Base-by-base conservation (phyloP, 2,329 filamentous ascomycete genomes). In the Chrysosphaeria jannelii region DNA sequence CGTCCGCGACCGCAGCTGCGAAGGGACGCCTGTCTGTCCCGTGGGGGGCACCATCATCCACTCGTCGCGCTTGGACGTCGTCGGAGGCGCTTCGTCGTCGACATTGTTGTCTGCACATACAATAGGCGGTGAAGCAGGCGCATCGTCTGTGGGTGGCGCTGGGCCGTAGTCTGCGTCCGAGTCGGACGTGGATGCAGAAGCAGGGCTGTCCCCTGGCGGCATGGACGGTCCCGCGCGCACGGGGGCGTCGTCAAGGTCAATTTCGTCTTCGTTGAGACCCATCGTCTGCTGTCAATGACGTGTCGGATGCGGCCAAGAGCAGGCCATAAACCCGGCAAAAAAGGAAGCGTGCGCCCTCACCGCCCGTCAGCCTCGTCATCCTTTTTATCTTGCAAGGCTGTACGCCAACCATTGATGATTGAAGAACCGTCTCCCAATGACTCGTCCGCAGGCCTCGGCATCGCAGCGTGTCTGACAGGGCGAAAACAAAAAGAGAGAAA, bases 11-110 rank as follows among this genome's bases (percentile, higher is more conserved):
- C 68, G 65, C 28, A 81, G 51, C 42, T 79, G 79, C 4, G 76
- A 81, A 1, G 81, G 75, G 43, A 91, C 79, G 33, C 16, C 16
- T 7, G 47, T 71, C 48, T 40, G 71, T 46, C 31, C 57, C 33
- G 58, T 38, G 0, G 71, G 71, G 2, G 70, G 70, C 2, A 61
- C 57, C 22, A 76, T 51, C 71, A 79, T 79, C 71, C 71, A 79
- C 36, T 75, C 67, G 47, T 89, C 79, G 35, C 81, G 66, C 39
- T 68, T 57, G 5, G 55, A 51, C 23, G 57, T 53, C 10, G 42
- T 33, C 18, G 48, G 30, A 34, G 27, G 8, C 38, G 36, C 12
- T 10, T 15, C 13, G 15, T 10, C 25, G 52, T 53, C 14, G 40
- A 34, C 30, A 34, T 29, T 10, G 39, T 36, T 13, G 40, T 34